phyloP scores from a whole-genome alignment of 768 basidiomycete genomes.

The Leucosporidium yakuticum region DNA sequence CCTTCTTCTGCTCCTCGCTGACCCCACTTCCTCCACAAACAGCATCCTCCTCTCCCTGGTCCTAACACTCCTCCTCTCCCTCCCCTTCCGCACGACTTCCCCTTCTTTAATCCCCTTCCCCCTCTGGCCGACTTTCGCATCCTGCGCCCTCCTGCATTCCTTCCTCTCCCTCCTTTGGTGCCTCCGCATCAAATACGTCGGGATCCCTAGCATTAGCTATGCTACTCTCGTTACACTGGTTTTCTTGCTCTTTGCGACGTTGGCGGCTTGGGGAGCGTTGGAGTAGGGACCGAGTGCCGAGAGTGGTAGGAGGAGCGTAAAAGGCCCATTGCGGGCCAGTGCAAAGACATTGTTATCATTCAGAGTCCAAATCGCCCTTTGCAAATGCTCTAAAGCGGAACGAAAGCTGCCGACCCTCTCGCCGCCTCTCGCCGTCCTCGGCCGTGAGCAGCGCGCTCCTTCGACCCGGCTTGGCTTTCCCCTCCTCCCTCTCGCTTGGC shows the following conservation, averaged over 20 bases:
- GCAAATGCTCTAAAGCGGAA: no score
- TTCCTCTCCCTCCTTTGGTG: slow-evolving; percentile 27
- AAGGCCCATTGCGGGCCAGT: no score
- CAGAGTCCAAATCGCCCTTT: no score
- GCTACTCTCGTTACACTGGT: slow-evolving; percentile 17
- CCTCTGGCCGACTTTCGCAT: slow-evolving; percentile 27
- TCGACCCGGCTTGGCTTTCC: neutral
- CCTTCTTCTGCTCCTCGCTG: neutral
- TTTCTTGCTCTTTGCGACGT: slow-evolving; percentile 1
- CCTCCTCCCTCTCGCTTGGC: neutral
- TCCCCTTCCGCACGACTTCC: slow-evolving; percentile 36
- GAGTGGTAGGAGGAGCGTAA: neutral
- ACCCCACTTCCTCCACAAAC: neutral
- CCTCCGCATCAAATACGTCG: slow-evolving; percentile 11
- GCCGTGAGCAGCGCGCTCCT: no score
- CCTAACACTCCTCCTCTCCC: slow-evolving; percentile 36
- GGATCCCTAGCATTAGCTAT: slow-evolving; percentile 31
- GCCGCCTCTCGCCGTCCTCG: no score
- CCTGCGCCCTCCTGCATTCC: slow-evolving; percentile 19
- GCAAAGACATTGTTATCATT: no score
- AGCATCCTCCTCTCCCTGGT: slow-evolving; percentile 35
- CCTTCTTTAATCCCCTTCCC: slow-evolving; percentile 31
- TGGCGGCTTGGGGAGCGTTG: slow-evolving; percentile 30
- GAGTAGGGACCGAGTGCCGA: slow-evolving; percentile 1
- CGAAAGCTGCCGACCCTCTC: no score